phyloP scores from a whole-genome alignment of 768 basidiomycete species.

The Amanita phalloides region DNA sequence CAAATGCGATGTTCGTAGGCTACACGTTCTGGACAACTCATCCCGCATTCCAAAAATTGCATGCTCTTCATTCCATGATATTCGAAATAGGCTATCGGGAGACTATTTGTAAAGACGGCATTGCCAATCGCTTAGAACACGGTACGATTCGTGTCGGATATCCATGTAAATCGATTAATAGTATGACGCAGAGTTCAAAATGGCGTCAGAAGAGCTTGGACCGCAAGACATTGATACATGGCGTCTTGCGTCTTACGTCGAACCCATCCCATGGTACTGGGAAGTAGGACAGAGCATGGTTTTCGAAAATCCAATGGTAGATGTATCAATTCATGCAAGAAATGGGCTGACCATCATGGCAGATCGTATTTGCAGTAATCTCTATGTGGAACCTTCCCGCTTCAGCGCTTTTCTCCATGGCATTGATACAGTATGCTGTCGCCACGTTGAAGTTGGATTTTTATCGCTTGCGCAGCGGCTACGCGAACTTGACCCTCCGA shows the following conservation, averaged over 20 bases:
- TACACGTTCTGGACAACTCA: constrained; percentile 31
- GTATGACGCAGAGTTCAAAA: constrained; percentile 22
- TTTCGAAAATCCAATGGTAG: constrained; percentile 24
- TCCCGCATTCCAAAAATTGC: constrained; percentile 24
- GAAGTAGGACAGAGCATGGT: constrained; percentile 16
- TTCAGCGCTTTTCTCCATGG: constrained; percentile 21
- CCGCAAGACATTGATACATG: background rate
- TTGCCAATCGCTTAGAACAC: constrained; percentile 15
- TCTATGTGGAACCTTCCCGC: constrained; percentile 14
- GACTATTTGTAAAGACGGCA: constrained; percentile 26
- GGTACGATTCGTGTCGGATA: constrained; percentile 15
- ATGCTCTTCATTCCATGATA: constrained; percentile 25
- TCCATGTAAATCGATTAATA: background rate
- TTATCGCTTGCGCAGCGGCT: constrained; percentile 2
- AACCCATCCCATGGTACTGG: constrained; percentile 25
- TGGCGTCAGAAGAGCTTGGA: constrained; percentile 20
- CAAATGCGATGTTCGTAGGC: constrained; percentile 13
- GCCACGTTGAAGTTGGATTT: constrained; percentile 11
- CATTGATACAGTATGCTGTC: constrained; percentile 22
- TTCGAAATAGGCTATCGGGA: constrained; percentile 24
- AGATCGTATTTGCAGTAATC: constrained; percentile 15
- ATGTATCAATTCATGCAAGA: background rate
- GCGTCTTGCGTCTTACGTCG: constrained; percentile 9
- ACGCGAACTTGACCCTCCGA: constrained; percentile 6
- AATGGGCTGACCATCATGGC: background rate